Percentiles rank a stretch among this genome's conserved stretches.
Conservation (phyloP, 805 yeast genomes). For the Starmerella vaccinii region DNA sequence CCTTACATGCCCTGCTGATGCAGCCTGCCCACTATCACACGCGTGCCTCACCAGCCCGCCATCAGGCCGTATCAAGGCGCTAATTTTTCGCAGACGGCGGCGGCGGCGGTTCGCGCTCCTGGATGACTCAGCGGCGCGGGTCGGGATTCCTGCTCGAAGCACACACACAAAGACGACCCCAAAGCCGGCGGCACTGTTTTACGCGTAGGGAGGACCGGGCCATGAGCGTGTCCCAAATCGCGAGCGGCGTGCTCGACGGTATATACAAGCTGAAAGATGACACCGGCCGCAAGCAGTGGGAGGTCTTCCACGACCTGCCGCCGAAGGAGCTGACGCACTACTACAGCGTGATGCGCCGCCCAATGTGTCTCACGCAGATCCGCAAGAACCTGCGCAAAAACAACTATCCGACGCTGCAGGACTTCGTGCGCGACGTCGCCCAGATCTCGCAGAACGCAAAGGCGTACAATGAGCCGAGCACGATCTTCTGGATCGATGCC, state of each 20-base stretch:
- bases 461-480: conserved; percentile 62
- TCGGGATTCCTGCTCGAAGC: too few species aligned
- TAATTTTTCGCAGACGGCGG: too few species aligned
- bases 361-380: conserved; percentile 71
- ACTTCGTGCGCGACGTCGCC: conserved; percentile 64
- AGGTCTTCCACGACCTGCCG: conserved; percentile 64
- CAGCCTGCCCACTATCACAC: too few species aligned
- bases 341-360: conserved; percentile 64
- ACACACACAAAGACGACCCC: too few species aligned
- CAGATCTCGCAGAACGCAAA: conserved; percentile 88
- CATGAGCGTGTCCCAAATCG: conserved; percentile 9
- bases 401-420: conserved; percentile 51
- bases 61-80: too few species aligned
- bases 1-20: too few species aligned
- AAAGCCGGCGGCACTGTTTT: too few species aligned
- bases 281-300: conserved; percentile 38
- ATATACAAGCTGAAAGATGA: conserved; percentile 28
- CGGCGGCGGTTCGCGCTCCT: too few species aligned
- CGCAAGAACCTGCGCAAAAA: conserved; percentile 43
- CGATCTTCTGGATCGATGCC: conserved; percentile 61
- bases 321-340: conserved; percentile 64
- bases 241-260: conserved; percentile 25
- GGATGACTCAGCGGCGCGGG: too few species aligned
- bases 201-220: not conserved
- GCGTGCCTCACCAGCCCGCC: too few species aligned